Evolutionary conservation across 2,329 filamentous ascomycete species (phyloP), one percentile per base, ranked within the genome.

Genomic region (Fusarium sp.): DNA sequence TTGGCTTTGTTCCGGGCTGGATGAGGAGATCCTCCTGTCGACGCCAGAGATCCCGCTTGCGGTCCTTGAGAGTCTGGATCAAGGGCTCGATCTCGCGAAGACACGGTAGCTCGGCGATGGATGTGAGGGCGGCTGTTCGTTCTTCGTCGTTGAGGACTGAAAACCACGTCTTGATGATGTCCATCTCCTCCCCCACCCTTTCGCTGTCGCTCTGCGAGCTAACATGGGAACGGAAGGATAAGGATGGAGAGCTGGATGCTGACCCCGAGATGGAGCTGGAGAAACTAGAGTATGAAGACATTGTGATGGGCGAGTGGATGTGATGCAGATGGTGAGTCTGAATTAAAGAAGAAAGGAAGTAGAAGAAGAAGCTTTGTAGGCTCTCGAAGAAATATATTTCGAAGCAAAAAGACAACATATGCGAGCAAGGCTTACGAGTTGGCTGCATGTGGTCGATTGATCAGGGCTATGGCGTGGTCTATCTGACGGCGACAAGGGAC

Each of bases 161-260:
- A 25, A 78, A 78, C 76, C 76, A 78, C 2, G 76, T 75, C 47
- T 62, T 77, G 62, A 78, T 78, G 50, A 78, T 77, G 6, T 74
- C 65, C 5, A 78, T 63, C 58, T 78, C 76, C 22, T 73, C 63
- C 15, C 65, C 66, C 40, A 78, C 66, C n/a, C 61, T 75, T 30
- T 67, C 66, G 37, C 54, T 63, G n/a, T 76, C 68, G 32, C 62
- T 64, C 56, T 66, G 59, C 11, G 57, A 37, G 9, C 59, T 63
- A 25, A 60, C 20, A 45, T 52, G 22, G 14, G 37, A 62, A 2
- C 45, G 68, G 25, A 73, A 66, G 14, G 68, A 76, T 9, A 77
- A 69, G 11, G 76, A 69, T 10, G 76, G 70, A n/a, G 69, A 74
- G 50, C 76, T 78, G 27, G 76, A 78, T 27, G 76, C 69, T 56